Percentiles rank a stretch among this genome's conserved stretches.
phyloP scores from a whole-genome alignment of 2,329 filamentous ascomycete genomes.

The Paradendryphiella salina region DNA sequence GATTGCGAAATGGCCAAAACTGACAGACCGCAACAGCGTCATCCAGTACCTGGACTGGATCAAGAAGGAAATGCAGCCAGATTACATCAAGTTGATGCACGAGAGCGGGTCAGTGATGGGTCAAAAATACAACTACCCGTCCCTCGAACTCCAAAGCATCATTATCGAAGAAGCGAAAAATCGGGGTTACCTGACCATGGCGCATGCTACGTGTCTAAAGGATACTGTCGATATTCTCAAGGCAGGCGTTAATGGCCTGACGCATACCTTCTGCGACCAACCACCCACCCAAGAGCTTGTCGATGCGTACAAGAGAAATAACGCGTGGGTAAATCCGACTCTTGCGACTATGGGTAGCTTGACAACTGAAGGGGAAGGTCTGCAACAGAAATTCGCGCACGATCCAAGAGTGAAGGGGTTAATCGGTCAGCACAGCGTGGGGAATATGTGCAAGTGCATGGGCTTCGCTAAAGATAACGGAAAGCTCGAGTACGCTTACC shows the following conservation, averaged over 20 bases:
- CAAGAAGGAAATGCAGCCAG: conserved; percentile 46
- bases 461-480: conserved; percentile 37
- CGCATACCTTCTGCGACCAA: conserved; percentile 51
- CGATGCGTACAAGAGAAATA: conserved; percentile 49
- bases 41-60: conserved; percentile 49
- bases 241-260: conserved; percentile 51
- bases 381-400: conserved; percentile 49
- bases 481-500: conserved; percentile 49
- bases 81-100: conserved; percentile 59
- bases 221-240: conserved; percentile 50
- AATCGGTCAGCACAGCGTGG: conserved; percentile 41
- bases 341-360: conserved; percentile 47
- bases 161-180: conserved; percentile 49
- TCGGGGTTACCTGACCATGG: conserved; percentile 46
- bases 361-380: conserved; percentile 47
- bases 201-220: conserved; percentile 46
- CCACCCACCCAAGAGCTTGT: conserved; percentile 47
- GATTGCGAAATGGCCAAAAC: conserved; percentile 54
- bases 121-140: conserved; percentile 45
- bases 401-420: conserved; percentile 44
- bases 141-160: conserved; percentile 51
- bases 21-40: conserved; percentile 50
- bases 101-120: conserved; percentile 52
- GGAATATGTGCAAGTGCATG: conserved; percentile 50
- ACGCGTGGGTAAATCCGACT: conserved; percentile 52